A percentile compares a stretch with the other conserved stretches of the same genome.
Conservation (phyloP, 1,284 basidiomycete species). For the Ceratobasidium sp. region DNA sequence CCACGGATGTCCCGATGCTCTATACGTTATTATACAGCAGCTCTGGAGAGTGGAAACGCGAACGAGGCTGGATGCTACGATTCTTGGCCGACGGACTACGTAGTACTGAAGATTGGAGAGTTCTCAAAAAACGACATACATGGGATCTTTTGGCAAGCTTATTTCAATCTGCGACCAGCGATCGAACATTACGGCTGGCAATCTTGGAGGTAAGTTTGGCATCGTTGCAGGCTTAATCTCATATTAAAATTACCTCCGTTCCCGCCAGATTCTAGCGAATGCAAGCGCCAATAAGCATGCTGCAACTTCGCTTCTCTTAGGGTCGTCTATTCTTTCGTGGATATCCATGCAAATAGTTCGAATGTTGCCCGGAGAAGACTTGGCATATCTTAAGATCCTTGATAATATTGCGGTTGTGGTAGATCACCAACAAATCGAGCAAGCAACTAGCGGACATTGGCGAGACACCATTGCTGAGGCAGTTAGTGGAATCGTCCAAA, state of each 20-base stretch:
- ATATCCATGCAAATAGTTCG: constrained; percentile 70
- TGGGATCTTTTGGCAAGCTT: constrained; percentile 87
- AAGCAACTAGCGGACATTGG: constrained; percentile 41
- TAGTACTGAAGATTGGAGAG: constrained; percentile 76
- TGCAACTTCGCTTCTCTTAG: constrained; percentile 69
- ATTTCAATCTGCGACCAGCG: constrained; percentile 68
- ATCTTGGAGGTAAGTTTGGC: constrained; percentile 66
- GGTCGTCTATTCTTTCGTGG: constrained; percentile 76
- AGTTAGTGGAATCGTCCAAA: not conserved
- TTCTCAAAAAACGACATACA: constrained; percentile 81
- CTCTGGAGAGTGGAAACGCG: constrained; percentile 75
- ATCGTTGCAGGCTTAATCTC: not conserved
- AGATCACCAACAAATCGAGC: constrained; percentile 40
- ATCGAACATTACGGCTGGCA: constrained; percentile 60
- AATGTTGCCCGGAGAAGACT: constrained; percentile 53
- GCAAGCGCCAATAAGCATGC: constrained; percentile 72
- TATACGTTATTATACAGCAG: constrained; percentile 84
- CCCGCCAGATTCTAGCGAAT: constrained; percentile 67
- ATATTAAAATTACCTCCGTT: constrained; percentile 24
- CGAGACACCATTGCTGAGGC: constrained; percentile 29
- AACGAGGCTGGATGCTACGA: constrained; percentile 86
- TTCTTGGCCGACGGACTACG: constrained; percentile 83
- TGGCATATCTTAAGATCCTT: constrained; percentile 71
- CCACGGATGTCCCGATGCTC: constrained; percentile 80
- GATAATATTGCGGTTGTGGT: constrained; percentile 65